Evolutionary conservation across 805 yeast species (phyloP).

Genomic region (Barnettozyma siamensis): DNA sequence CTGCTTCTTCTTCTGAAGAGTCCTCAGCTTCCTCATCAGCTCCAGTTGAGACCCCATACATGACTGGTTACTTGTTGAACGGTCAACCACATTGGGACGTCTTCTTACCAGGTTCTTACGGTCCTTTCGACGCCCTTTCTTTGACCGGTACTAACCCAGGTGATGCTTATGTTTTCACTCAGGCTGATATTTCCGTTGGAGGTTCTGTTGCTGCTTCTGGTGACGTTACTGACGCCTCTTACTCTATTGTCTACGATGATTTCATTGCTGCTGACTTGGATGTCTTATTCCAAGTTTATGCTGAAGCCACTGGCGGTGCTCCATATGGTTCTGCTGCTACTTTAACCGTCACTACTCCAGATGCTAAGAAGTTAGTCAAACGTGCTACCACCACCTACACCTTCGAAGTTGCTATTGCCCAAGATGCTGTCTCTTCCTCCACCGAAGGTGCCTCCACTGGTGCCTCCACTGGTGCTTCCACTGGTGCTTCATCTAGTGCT

Average conservation of each 20-base stretch:
- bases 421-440: constrained; percentile 14
- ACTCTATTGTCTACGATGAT: constrained; percentile 12
- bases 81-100: constrained; percentile 25
- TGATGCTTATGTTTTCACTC: constrained; percentile 17
- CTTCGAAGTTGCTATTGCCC: constrained; percentile 7
- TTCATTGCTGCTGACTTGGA: constrained; percentile 5
- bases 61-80: constrained; percentile 20
- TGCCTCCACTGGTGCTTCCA: constrained; percentile 10
- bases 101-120: constrained; percentile 19
- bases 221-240: constrained; percentile 10
- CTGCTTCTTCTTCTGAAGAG: constrained; percentile 14
- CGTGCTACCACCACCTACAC: constrained; percentile 12
- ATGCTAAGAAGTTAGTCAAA: constrained; percentile 13
- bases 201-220: constrained; percentile 10
- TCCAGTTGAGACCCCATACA: constrained; percentile 17
- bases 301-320: constrained; percentile 17
- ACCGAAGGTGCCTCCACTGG: constrained; percentile 9
- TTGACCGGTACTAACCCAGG: constrained; percentile 19
- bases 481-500: constrained; percentile 11
- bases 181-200: constrained; percentile 14
- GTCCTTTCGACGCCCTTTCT: constrained; percentile 20
- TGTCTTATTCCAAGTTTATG: constrained; percentile 13
- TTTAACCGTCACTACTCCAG: constrained; percentile 12
- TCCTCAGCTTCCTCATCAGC: constrained; percentile 11
- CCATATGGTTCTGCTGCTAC: constrained; percentile 17